Evolutionary conservation across 108 stramenopile species (phyloP).

Genomic region (Cyclostephanos tholiformis): DNA sequence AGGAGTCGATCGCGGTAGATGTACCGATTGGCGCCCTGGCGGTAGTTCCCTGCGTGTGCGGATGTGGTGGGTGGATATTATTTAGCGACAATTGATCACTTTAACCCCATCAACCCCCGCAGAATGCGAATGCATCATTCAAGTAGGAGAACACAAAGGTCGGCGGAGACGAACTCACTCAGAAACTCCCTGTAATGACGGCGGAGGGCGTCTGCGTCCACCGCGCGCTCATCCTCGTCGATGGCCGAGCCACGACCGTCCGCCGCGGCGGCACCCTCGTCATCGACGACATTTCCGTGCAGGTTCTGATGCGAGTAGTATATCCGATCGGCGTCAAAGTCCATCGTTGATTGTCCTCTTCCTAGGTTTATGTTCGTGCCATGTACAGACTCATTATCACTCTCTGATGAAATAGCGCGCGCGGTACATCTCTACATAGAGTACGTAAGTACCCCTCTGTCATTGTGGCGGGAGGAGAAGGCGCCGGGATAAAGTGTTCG

Average conservation of each 20-base stretch:
- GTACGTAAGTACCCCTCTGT: too few relatives aligned
- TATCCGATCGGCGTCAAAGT: conserved; percentile 83
- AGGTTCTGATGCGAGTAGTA: conserved; percentile 89
- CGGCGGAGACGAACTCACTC: conserved; percentile 50
- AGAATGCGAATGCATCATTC: too few relatives aligned
- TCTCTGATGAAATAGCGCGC: too few relatives aligned
- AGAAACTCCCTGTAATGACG: conserved; percentile 89
- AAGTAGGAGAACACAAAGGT: not conserved
- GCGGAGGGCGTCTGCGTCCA: conserved; percentile 63
- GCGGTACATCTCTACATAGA: too few relatives aligned
- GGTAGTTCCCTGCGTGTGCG: conserved; percentile 69
- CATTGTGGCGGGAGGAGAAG: too few relatives aligned
- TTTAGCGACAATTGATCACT: not conserved
- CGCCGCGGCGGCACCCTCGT: conserved; percentile 4
- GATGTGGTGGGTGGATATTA: not conserved
- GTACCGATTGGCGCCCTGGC: conserved; percentile 71
- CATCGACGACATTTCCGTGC: conserved; percentile 38
- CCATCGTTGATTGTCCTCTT: too few relatives aligned
- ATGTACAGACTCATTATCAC: too few relatives aligned
- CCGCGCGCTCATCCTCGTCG: conserved; percentile 44
- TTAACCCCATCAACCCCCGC: too few relatives aligned
- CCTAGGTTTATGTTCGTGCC: too few relatives aligned
- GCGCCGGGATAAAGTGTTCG: too few relatives aligned
- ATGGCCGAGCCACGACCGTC: not conserved
- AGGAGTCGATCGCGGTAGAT: conserved; percentile 80